These are phyloP conservation scores for Papiliotrema fonsecae DNA, from an alignment of 1,284 basidiomycete genomes.

Conservation along the genomic window DNA sequence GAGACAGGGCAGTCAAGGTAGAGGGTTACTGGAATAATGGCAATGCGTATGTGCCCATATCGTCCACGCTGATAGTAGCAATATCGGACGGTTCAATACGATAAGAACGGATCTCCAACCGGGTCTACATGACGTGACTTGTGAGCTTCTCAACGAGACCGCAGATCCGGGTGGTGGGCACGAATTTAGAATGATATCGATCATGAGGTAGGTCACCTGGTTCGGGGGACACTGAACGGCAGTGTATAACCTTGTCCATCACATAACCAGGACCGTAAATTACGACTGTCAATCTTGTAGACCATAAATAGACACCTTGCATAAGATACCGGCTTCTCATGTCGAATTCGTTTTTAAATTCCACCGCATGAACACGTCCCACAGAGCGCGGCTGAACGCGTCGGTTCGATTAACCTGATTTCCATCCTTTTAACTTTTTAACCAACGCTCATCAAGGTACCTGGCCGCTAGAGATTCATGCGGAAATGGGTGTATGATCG, in stretches of 20 bases:
- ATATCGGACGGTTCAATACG: slow-evolving; percentile 21
- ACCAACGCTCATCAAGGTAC: slow-evolving; percentile 3
- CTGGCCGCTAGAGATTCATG: not conserved
- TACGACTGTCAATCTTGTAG: no score
- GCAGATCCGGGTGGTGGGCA: slow-evolving; percentile 34
- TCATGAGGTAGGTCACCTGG: slow-evolving; percentile 36
- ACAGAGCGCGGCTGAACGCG: no score
- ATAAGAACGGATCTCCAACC: slow-evolving; percentile 26
- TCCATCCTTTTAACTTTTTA: not conserved
- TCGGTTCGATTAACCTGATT: no score
- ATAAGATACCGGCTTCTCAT: no score
- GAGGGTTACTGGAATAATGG: slow-evolving; percentile 42
- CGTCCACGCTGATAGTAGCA: slow-evolving; percentile 6
- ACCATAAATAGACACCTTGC: no score
- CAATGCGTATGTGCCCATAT: slow-evolving; percentile 23
- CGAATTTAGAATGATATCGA: slow-evolving; percentile 40
- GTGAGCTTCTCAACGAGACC: slow-evolving; percentile 31
- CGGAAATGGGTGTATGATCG: not conserved
- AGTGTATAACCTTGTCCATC: no score
- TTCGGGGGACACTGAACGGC: no score
- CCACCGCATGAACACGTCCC: no score
- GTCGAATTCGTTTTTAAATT: no score
- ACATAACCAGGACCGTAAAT: no score
- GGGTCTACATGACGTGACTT: slow-evolving; percentile 33
- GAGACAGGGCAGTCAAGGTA: slow-evolving; percentile 21